A percentile compares a stretch with the other conserved stretches of the same genome.
phyloP scores from a whole-genome alignment of 2,329 filamentous ascomycete species.

The Phaeosphaeria sp. region DNA sequence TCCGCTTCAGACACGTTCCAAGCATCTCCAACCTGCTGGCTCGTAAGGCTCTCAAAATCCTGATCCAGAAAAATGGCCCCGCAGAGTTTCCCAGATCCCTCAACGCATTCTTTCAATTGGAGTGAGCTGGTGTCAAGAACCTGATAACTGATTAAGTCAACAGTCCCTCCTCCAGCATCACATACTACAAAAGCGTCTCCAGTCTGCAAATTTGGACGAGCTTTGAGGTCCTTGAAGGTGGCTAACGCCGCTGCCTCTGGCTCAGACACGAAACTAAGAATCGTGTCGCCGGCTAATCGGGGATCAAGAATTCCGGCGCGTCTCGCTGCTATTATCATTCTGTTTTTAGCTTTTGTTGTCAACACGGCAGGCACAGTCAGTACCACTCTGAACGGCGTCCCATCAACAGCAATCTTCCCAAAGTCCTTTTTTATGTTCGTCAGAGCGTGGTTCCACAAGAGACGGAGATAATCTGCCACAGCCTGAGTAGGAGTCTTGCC shows the following conservation, averaged over 20 bases:
- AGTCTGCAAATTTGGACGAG: slow-evolving; percentile 12
- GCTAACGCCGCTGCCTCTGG: slow-evolving; percentile 41
- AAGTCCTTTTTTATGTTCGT: slow-evolving; percentile 4
- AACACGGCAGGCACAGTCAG: background rate
- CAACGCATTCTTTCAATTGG: background rate
- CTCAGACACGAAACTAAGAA: slow-evolving; percentile 30
- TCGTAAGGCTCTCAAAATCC: background rate
- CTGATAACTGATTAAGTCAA: slow-evolving; percentile 32
- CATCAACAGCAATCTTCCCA: background rate
- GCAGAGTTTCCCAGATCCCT: background rate
- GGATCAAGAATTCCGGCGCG: background rate
- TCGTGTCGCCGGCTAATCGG: background rate
- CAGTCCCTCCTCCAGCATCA: slow-evolving; percentile 30
- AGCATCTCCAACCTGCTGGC: background rate
- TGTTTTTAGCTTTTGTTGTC: background rate
- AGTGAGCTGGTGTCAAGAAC: slow-evolving; percentile 1
- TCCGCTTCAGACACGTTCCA: background rate
- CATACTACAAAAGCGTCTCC: slow-evolving; percentile 25
- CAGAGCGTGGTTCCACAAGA: slow-evolving; percentile 17
- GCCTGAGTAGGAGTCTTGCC: slow-evolving; percentile 12
- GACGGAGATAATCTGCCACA: slow-evolving; percentile 17
- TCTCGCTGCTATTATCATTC: background rate
- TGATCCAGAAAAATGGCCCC: background rate
- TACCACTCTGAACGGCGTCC: background rate
- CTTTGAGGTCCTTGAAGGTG: slow-evolving; percentile 20